Percentiles rank a stretch among this genome's conserved stretches.
These are phyloP conservation scores for Alisma plantagoaquatica DNA, from an alignment of 106 monocot genomes.

Conservation along the genomic window DNA sequence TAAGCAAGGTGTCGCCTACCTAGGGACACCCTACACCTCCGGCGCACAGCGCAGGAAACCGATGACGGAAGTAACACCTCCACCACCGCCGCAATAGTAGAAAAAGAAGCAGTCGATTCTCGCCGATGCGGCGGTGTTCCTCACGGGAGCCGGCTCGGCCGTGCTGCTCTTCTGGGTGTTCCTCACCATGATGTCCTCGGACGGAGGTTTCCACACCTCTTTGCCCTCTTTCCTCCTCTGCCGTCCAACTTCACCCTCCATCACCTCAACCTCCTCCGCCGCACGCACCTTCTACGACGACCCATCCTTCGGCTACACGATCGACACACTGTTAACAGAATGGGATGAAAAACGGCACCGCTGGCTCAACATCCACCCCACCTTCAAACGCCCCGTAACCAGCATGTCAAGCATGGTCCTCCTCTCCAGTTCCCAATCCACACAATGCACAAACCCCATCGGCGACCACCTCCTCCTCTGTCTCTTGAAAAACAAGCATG, in stretches of 20 bases:
- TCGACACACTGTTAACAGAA: constrained; percentile 7
- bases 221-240: constrained; percentile 8
- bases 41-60: too few species aligned
- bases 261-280: background rate
- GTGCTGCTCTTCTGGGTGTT: constrained; percentile 17
- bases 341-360: constrained; percentile 35
- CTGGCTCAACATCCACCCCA: constrained; percentile 27
- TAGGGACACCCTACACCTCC: too few species aligned
- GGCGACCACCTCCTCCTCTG: constrained; percentile 56
- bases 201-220: background rate
- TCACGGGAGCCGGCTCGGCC: background rate
- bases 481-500: constrained; percentile 64
- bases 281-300: constrained; percentile 30
- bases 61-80: too few species aligned
- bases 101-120: too few species aligned
- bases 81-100: too few species aligned
- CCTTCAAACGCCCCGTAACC: background rate
- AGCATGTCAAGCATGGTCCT: too few species aligned
- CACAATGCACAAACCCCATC: constrained; percentile 30
- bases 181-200: too few species aligned
- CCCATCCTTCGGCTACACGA: constrained; percentile 25
- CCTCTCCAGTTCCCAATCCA: constrained; percentile 53
- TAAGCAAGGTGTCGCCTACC: too few species aligned
- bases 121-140: constrained; percentile 11
- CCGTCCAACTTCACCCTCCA: background rate